Conservation (phyloP, 257 asterid species). For the Plantago major region DNA sequence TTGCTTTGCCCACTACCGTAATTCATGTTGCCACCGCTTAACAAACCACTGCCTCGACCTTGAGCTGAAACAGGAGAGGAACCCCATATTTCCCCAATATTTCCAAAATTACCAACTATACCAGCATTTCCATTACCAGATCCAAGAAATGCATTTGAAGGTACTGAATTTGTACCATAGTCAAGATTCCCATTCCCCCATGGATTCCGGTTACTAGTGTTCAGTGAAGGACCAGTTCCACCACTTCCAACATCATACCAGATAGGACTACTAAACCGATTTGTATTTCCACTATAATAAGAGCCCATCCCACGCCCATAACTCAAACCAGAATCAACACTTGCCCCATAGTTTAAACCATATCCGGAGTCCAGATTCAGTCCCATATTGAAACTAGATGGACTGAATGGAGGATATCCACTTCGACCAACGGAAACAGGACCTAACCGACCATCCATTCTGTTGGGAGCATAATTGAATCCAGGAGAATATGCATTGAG, state of each 20-base stretch:
- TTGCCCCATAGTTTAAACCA: conserved; percentile 39
- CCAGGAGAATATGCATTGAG: too few relatives aligned
- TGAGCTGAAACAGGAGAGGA: too few relatives aligned
- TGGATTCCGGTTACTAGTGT: conserved; percentile 32
- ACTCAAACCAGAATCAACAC: conserved; percentile 46
- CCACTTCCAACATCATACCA: too few relatives aligned
- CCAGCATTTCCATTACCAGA: conserved; percentile 43
- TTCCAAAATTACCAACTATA: conserved; percentile 43
- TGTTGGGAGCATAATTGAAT: too few relatives aligned
- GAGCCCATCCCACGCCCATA: conserved; percentile 54
- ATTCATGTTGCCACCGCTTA: conserved; percentile 31
- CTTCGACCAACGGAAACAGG: too few relatives aligned
- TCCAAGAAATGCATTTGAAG: conserved; percentile 40
- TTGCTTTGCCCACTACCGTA: conserved; percentile 36
- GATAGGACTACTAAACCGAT: conserved; percentile 38
- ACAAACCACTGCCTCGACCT: too few relatives aligned
- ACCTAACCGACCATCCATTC: too few relatives aligned
- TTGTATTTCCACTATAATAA: conserved; percentile 41
- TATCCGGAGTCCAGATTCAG: conserved; percentile 49
- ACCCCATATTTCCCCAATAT: too few relatives aligned
- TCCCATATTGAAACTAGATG: conserved; percentile 39
- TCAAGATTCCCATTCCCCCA: conserved; percentile 48
- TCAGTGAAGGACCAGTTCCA: conserved; percentile 40
- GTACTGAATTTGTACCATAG: conserved; percentile 35
- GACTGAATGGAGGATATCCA: too few relatives aligned